A percentile compares a stretch with the other conserved stretches of the same genome.
These are phyloP conservation scores for Annona cherimola DNA, from an alignment of 164 flowering plant genomes.

Conservation along the genomic window DNA sequence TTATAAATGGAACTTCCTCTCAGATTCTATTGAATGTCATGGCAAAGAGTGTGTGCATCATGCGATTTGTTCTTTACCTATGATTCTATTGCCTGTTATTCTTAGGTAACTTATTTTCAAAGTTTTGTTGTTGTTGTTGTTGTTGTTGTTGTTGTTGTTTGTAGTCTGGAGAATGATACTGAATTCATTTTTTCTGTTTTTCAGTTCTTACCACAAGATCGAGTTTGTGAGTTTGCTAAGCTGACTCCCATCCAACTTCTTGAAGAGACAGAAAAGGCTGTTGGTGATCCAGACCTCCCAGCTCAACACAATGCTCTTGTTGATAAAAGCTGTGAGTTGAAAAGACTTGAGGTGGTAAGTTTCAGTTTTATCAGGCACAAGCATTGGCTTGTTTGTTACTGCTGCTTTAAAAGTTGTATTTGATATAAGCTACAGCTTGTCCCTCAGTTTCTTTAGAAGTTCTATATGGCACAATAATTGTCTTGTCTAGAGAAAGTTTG, in stretches of 20 bases:
- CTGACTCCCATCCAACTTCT: conserved; percentile 86
- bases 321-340: conserved; percentile 59
- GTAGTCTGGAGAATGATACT: background rate
- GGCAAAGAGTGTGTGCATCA: background rate
- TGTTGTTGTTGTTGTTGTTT: background rate
- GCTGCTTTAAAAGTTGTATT: background rate
- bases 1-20: too few species aligned
- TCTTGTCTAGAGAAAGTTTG: background rate
- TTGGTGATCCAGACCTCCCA: conserved; percentile 90
- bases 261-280: conserved; percentile 96
- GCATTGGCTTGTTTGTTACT: background rate
- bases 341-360: conserved; percentile 62
- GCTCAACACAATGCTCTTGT: conserved; percentile 69
- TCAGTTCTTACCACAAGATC: conserved; percentile 93
- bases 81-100: background rate
- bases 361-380: background rate
- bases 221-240: conserved; percentile 98
- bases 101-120: background rate
- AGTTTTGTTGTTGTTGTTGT: background rate
- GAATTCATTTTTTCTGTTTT: background rate
- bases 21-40: background rate
- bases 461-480: background rate
- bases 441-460: background rate
- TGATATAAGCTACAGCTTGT: background rate
- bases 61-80: background rate